Evolutionary conservation across 1,284 basidiomycete species (phyloP), one percentile per base, ranked within the genome.

Genomic region (Heimioporus punctisporus): DNA sequence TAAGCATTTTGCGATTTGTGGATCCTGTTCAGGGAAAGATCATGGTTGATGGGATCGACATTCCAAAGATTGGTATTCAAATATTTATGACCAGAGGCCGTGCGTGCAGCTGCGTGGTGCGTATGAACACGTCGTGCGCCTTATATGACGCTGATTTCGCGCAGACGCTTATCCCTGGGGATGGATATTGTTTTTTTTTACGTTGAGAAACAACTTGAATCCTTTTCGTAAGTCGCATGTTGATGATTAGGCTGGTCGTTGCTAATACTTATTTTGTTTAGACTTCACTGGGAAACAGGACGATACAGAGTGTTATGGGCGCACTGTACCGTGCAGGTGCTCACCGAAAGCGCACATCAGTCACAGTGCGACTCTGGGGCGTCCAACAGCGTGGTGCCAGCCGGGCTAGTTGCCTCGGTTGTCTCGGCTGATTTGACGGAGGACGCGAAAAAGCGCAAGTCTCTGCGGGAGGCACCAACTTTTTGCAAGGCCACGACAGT

Each of bases 1-100:
- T 93, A 85, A 88, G 87, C 57, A 75, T 98, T 25, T 72, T 98
- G 58, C 84, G 95, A 56, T 97, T 98, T 64, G 89, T 88, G 63
- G 95, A 98, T 64, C 94, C 95, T 1, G 77, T 83, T 2, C 75
- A 76, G 14, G 96, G 96, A 0, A 81, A 78, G 46, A 95, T 97
- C 57, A 50, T 88, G 51, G 86, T 97, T 41, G 94, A 96, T 62
- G 94, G 93, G 1, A 86, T 97, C 60, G 93, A 97, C 69, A 93
- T 97, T 54, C 87, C 90, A 0, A 86, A 76, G 6, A 95, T 98
- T 57, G 95, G 95, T 2, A 76, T 97, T 25, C 82, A n/a, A n/a
- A n/a, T 2, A 76, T 97, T 24, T 82, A 93, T 65, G 93, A 96
- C 70, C 69, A 97, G 52, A 82, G 94, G 31, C 87, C 87, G 19